These are phyloP conservation scores for Gossypium turneri DNA, from an alignment of 345 rosid species.

Conservation along the genomic window DNA sequence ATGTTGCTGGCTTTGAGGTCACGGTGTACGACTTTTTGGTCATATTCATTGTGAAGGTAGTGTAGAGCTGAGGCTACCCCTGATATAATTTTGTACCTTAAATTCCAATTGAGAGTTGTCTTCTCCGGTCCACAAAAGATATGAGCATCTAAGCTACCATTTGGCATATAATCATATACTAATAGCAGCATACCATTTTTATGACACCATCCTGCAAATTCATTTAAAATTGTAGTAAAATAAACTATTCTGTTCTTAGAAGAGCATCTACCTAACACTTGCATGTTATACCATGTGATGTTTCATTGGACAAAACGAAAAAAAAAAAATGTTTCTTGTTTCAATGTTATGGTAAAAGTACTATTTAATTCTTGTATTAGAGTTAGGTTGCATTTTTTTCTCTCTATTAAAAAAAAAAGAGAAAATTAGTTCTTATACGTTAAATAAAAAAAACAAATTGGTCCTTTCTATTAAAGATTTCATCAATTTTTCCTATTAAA, in stretches of 20 bases:
- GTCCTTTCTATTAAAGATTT: too few species aligned
- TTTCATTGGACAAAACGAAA: conserved; percentile 11
- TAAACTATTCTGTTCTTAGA: background rate
- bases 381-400: too few species aligned
- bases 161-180: conserved; percentile 62
- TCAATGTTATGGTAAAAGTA: too few species aligned
- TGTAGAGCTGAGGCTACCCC: conserved; percentile 55
- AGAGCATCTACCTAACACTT: background rate
- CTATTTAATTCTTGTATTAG: too few species aligned
- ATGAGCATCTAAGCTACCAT: conserved; percentile 54
- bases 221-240: background rate
- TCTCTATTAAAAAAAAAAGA: too few species aligned
- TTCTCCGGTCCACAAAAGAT: conserved; percentile 31
- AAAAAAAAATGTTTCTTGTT: background rate
- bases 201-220: conserved; percentile 51
- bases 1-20: conserved; percentile 71
- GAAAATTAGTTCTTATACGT: too few species aligned
- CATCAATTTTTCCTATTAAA: too few species aligned
- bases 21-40: conserved; percentile 55
- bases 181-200: conserved; percentile 42
- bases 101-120: conserved; percentile 32
- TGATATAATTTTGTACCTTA: conserved; percentile 40
- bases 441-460: too few species aligned
- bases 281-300: conserved; percentile 6
- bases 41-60: conserved; percentile 58